Evolutionary conservation across 768 basidiomycete genomes (phyloP).

Genomic region (Mycena chlorophos): DNA sequence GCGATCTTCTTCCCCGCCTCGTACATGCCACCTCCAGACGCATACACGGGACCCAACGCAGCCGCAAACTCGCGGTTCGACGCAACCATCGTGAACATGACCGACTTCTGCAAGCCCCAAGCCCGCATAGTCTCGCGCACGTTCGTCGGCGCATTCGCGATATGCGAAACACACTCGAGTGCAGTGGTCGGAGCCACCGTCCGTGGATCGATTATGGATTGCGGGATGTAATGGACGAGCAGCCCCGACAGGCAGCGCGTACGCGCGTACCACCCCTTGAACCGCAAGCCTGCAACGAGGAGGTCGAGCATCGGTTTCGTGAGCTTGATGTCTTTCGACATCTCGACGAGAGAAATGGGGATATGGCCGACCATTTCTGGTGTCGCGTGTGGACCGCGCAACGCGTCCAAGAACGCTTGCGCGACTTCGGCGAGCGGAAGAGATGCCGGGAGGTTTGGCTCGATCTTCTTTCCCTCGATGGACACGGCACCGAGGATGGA

Average conservation of each 20-base stretch:
- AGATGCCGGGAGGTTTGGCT: not conserved
- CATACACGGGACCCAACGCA: slow-evolving; percentile 3
- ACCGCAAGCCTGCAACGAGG: slow-evolving; percentile 39
- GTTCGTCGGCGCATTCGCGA: not conserved
- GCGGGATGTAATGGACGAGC: slow-evolving; percentile 31
- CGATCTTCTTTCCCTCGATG: not conserved
- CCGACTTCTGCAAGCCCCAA: not conserved
- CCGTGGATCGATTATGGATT: slow-evolving; percentile 29
- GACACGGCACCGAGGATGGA: not conserved
- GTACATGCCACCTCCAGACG: slow-evolving; percentile 7
- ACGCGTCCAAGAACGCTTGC: not conserved
- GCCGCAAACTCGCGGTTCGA: slow-evolving; percentile 28
- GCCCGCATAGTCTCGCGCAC: not conserved
- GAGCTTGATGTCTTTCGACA: slow-evolving; percentile 18
- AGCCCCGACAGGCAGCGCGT: slow-evolving; percentile 36
- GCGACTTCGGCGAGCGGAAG: not conserved
- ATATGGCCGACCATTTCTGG: slow-evolving; percentile 38
- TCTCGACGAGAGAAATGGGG: slow-evolving; percentile 30
- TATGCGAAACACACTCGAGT: not conserved
- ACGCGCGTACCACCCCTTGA: slow-evolving; percentile 36
- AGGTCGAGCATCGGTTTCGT: slow-evolving; percentile 33
- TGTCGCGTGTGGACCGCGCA: slow-evolving; percentile 26
- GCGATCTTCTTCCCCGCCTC: not conserved
- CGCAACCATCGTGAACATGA: not conserved
- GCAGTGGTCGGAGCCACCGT: not conserved